Conservation (phyloP, 345 rosid genomes). For the Corchorus capsularis region DNA sequence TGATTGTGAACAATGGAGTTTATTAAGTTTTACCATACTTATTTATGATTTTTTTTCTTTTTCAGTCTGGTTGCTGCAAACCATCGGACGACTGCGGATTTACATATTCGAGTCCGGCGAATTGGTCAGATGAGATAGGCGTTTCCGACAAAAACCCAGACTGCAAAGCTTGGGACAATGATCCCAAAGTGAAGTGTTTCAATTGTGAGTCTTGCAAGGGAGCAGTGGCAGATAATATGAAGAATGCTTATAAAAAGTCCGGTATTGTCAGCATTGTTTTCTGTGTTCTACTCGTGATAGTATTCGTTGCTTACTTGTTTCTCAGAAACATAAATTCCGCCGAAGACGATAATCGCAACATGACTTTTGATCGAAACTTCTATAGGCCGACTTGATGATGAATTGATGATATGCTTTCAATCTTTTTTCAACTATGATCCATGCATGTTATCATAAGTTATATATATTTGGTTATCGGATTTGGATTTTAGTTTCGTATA, state of each 20-base stretch:
- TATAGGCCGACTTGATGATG: too few species aligned
- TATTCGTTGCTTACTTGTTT: too few species aligned
- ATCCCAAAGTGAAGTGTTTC: conserved; percentile 49
- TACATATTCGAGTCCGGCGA: conserved; percentile 49
- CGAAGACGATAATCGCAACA: too few species aligned
- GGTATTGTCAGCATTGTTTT: conserved; percentile 57
- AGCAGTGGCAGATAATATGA: conserved; percentile 67
- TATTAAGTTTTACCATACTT: too few species aligned
- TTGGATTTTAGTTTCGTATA: too few species aligned
- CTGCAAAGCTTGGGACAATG: conserved; percentile 54
- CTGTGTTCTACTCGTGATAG: conserved; percentile 58
- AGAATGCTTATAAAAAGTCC: conserved; percentile 60
- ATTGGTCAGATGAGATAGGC: conserved; percentile 46
- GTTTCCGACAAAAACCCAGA: conserved; percentile 36
- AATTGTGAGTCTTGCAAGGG: conserved; percentile 88
- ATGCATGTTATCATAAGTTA: too few species aligned
- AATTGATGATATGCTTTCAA: too few species aligned
- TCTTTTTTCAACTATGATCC: too few species aligned
- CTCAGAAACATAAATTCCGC: too few species aligned
- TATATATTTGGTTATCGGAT: too few species aligned
- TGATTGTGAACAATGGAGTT: not conserved
- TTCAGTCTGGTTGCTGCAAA: conserved; percentile 92
- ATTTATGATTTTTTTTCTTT: too few species aligned
- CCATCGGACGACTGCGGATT: conserved; percentile 72
- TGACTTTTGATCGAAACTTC: too few species aligned